These are phyloP conservation scores for Paecilomyces fulvus DNA, from an alignment of 2,329 filamentous ascomycete genomes.

Conservation along the genomic window DNA sequence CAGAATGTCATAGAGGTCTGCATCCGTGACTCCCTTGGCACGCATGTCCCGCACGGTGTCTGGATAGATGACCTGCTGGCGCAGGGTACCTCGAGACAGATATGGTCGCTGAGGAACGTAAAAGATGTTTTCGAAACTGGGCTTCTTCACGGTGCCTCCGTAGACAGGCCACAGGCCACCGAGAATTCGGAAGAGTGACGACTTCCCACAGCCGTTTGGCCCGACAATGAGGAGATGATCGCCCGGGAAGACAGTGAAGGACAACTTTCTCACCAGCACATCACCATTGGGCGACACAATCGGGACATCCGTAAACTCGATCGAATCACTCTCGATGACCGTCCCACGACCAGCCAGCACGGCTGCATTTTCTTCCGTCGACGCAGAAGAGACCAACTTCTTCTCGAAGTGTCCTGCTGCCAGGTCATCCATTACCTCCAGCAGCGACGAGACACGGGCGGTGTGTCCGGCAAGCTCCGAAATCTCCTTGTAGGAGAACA, in stretches of 20 bases:
- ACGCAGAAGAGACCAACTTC: constrained; percentile 84
- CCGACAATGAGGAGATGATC: constrained; percentile 92
- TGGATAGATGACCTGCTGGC: constrained; percentile 95
- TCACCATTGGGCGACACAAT: constrained; percentile 97
- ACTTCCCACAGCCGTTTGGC: constrained; percentile 96
- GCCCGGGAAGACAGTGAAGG: constrained; percentile 75
- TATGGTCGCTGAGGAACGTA: constrained; percentile 97
- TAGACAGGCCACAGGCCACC: constrained; percentile 97
- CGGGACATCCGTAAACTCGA: constrained; percentile 80
- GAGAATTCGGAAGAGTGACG: constrained; percentile 88
- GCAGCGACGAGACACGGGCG: constrained; percentile 75
- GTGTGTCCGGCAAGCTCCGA: constrained; percentile 95
- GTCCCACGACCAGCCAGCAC: constrained; percentile 75
- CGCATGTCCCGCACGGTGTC: constrained; percentile 84
- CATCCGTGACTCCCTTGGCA: constrained; percentile 71
- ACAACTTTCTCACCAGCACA: constrained; percentile 75
- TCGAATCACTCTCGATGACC: constrained; percentile 72
- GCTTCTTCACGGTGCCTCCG: constrained; percentile 85
- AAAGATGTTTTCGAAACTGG: constrained; percentile 86
- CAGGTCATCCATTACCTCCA: constrained; percentile 93
- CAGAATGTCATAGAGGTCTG: constrained; percentile 69
- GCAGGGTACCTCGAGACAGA: constrained; percentile 79
- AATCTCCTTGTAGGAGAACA: constrained; percentile 97
- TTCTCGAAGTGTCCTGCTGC: constrained; percentile 88
- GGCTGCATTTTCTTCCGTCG: constrained; percentile 70